A percentile compares a stretch with the other conserved stretches of the same genome.
Conservation (phyloP, 75 land plant genomes). For the Cryptomeria japonica region DNA sequence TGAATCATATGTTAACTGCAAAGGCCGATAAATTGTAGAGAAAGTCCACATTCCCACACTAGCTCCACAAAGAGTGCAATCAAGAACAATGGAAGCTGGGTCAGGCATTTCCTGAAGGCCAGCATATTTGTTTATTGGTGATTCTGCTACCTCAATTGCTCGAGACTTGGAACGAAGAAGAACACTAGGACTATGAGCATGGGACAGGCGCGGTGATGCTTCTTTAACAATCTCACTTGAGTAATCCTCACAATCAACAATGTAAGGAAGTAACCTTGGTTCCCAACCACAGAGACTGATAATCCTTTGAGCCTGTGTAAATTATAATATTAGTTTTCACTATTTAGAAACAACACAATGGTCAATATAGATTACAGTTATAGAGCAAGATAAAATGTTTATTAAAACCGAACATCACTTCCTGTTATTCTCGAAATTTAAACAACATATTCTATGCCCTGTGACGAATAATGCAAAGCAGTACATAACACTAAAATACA, state of each 20-base stretch:
- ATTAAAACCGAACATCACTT: not conserved
- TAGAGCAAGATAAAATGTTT: not conserved
- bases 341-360: not conserved
- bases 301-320: slow-evolving; percentile 71
- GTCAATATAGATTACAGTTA: not conserved
- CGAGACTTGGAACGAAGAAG: slow-evolving; percentile 17
- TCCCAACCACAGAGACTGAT: slow-evolving; percentile 97
- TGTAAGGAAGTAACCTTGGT: slow-evolving; percentile 77
- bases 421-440: not conserved
- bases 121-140: slow-evolving; percentile 12
- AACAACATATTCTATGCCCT: not conserved
- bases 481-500: not conserved
- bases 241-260: slow-evolving; percentile 61
- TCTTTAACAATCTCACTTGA: slow-evolving; percentile 19
- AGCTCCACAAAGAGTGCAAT: slow-evolving; percentile 92
- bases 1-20: slow-evolving; percentile 34
- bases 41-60: slow-evolving; percentile 91
- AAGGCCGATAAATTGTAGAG: slow-evolving; percentile 50
- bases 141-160: slow-evolving; percentile 1
- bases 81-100: slow-evolving; percentile 78
- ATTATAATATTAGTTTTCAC: not conserved
- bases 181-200: slow-evolving; percentile 23
- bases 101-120: slow-evolving; percentile 26
- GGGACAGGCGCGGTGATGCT: slow-evolving; percentile 11
- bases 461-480: not conserved